A percentile compares a stretch with the other conserved stretches of the same genome.
phyloP scores from a whole-genome alignment of 768 basidiomycete genomes.

The Lactifluus piperatus region DNA sequence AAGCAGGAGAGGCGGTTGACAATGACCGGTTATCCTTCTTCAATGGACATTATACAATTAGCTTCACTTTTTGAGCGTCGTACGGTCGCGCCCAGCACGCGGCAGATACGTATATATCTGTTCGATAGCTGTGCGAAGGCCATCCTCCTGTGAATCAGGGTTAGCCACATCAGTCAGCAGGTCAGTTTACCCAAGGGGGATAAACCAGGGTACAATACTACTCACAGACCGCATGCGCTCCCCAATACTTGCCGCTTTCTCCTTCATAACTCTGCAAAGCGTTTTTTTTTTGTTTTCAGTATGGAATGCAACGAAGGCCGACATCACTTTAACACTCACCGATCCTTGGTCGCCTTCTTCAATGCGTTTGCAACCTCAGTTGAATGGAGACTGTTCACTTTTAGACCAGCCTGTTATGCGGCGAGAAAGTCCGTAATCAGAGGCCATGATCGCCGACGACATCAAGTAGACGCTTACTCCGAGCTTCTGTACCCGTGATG shows the following conservation, averaged over 20 bases:
- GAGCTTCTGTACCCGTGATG: constrained; percentile 50
- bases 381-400: constrained; percentile 38
- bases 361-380: constrained; percentile 47
- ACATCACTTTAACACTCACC: constrained; percentile 30
- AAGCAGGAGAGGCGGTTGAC: neutral
- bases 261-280: constrained; percentile 42
- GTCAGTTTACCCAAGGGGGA: neutral
- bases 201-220: neutral
- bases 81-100: constrained; percentile 28
- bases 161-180: neutral
- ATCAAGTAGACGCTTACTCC: constrained; percentile 33
- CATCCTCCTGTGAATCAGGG: constrained; percentile 38
- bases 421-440: neutral
- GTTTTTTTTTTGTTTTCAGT: neutral
- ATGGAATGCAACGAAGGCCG: neutral
- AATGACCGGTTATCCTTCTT: too few species aligned
- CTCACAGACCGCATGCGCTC: constrained; percentile 36
- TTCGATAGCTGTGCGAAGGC: constrained; percentile 47
- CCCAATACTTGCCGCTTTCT: constrained; percentile 44
- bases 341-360: constrained; percentile 43
- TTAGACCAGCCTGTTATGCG: constrained; percentile 37
- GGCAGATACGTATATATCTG: constrained; percentile 47
- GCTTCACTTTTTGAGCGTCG: constrained; percentile 3
- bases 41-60: neutral
- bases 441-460: neutral